phyloP scores from a whole-genome alignment of 2,329 filamentous ascomycete species.

The Phyllosticta ampelicida region DNA sequence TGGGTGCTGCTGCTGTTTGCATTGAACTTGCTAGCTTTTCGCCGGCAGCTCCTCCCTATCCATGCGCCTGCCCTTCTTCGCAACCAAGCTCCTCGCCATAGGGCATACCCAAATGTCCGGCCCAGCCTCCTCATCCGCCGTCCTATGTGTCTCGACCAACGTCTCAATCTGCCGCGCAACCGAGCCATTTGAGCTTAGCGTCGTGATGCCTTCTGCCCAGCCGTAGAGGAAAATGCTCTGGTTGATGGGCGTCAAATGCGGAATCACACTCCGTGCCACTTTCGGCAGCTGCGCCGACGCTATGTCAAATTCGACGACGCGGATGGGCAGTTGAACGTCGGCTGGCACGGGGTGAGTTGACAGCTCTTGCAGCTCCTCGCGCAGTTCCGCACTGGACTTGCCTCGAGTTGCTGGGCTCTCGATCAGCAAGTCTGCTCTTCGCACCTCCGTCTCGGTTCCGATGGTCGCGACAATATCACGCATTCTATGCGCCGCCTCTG shows the following conservation, averaged over 20 bases:
- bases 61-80: conserved; percentile 33
- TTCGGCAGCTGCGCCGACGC: conserved; percentile 34
- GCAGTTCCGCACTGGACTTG: conserved; percentile 3
- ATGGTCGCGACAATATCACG: conserved; percentile 30
- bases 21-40: neutral
- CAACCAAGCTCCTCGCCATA: conserved; percentile 54
- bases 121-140: conserved; percentile 40
- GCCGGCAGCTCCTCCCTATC: neutral
- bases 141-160: conserved; percentile 42
- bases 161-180: conserved; percentile 55
- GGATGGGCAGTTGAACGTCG: conserved; percentile 51
- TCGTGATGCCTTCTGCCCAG: conserved; percentile 53
- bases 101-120: conserved; percentile 56
- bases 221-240: conserved; percentile 61
- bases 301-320: conserved; percentile 39
- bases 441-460: conserved; percentile 33
- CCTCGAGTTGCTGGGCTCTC: neutral
- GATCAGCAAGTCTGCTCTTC: conserved; percentile 49
- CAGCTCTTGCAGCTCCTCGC: conserved; percentile 27
- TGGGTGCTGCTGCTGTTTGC: neutral
- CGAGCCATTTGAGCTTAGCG: conserved; percentile 59
- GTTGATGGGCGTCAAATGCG: conserved; percentile 50
- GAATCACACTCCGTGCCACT: conserved; percentile 33
- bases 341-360: conserved; percentile 45
- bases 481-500: conserved; percentile 55